Base-by-base conservation (phyloP, 441 rosid genomes). In the Dalechampia spathulata region DNA sequence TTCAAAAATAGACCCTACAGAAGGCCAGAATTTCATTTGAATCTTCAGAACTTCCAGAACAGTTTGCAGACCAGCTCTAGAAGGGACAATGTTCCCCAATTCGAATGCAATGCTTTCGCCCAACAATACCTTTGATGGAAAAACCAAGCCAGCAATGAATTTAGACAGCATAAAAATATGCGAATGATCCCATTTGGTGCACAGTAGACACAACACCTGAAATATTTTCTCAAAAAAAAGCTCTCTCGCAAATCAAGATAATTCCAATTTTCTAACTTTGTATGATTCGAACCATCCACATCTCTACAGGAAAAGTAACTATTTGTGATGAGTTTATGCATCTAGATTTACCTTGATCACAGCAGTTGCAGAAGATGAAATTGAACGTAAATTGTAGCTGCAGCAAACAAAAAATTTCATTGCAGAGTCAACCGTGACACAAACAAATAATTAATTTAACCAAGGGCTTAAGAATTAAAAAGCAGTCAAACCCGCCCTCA, bases 351-450 rank as follows among this genome's bases (percentile, higher is more conserved):
- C 99, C 99, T 90, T 79, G 66, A 93, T 76, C 62, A 93, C 99
- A 43, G 86, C 82, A 64, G 88, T 82, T 62, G 97, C 96, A 60
- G 99, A 93, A 63, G 96, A 83, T 51, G 99, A 93, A 67, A 90
- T 90, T 39, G 97, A 93, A 17, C 97, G 93, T 54, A 93, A 89
- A 69, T 90, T 93, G 83, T 93, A 93, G 71, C 96, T 90, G 91
- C 82, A 76, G 20, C 16, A 44, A 57, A 52, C 19, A 49, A 52
- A 39, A 17, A 46, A 20, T 61, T 16, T 60, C 53, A 45, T 38
- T 6, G 22, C 1, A 44, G 49, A 53, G 22, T 40, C 22, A 47
- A 49, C 38, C 15, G 14, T 32, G 37, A 38, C 0, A 62, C 30
- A 26, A 38, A 49, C 3, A 27, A 7, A 6, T 7, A 4, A 10